Conservation (phyloP, 2,329 filamentous ascomycete genomes). For the Rhinocladiella mackenziei region DNA sequence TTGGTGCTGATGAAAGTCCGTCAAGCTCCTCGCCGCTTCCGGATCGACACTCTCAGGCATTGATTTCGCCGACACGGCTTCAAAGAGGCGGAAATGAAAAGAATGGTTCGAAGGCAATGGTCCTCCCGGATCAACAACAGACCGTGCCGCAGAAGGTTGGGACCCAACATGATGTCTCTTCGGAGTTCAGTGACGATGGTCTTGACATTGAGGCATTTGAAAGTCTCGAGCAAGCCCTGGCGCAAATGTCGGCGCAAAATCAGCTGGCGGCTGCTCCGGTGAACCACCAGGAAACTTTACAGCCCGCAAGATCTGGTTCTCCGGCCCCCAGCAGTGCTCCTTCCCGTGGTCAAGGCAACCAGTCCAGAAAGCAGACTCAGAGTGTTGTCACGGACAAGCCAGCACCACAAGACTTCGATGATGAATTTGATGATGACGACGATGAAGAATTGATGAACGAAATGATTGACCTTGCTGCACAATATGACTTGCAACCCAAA, state of each 20-base stretch:
- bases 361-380: background rate
- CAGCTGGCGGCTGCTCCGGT: background rate
- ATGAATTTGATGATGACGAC: conserved; percentile 33
- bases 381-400: background rate
- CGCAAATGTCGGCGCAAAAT: conserved; percentile 9
- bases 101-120: too few relatives aligned
- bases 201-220: conserved; percentile 45
- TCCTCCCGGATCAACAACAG: too few relatives aligned
- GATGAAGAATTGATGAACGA: conserved; percentile 33
- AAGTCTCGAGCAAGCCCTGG: conserved; percentile 32
- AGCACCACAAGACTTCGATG: conserved; percentile 12
- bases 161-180: conserved; percentile 5
- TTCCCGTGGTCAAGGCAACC: background rate
- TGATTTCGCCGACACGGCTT: conserved; percentile 18
- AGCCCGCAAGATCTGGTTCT: background rate
- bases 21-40: conserved; percentile 45
- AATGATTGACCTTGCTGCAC: conserved; percentile 28
- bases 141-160: background rate
- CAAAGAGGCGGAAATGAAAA: too few relatives aligned
- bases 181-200: conserved; percentile 47
- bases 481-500: conserved; percentile 24
- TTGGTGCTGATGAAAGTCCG: conserved; percentile 32
- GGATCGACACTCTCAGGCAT: conserved; percentile 25
- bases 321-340: background rate
- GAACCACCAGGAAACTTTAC: background rate